Evolutionary conservation across 1,284 basidiomycete genomes (phyloP).

Genomic region (Cutaneotrichosporon cavernicola): DNA sequence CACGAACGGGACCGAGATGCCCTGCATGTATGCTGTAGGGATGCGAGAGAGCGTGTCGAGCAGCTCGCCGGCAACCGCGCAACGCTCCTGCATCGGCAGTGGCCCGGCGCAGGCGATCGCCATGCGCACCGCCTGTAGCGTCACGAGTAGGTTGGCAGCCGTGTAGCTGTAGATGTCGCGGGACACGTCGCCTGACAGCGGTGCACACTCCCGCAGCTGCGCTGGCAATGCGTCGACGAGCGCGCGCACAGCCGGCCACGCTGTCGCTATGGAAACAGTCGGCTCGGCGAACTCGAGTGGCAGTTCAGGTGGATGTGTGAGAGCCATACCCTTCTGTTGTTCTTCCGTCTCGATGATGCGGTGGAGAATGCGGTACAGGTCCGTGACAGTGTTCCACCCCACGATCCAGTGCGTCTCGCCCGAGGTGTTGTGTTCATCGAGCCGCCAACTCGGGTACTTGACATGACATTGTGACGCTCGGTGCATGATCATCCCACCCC

Average conservation of each 20-base stretch:
- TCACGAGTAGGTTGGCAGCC: conserved; percentile 31
- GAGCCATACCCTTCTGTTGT: not conserved
- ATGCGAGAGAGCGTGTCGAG: conserved; percentile 27
- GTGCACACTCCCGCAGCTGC: conserved; percentile 21
- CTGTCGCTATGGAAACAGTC: not conserved
- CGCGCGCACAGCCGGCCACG: conserved; percentile 10
- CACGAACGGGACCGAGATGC: conserved; percentile 15
- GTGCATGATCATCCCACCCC: conserved; percentile 21
- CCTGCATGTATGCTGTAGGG: conserved; percentile 29
- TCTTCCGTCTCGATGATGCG: conserved; percentile 15
- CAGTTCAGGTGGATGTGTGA: not conserved
- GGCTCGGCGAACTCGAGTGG: not conserved
- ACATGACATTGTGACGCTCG: conserved; percentile 19
- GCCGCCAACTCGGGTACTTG: conserved; percentile 18
- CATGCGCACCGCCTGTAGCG: conserved; percentile 30
- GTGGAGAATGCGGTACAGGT: conserved; percentile 25
- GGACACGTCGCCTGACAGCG: conserved; percentile 24
- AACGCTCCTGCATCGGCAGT: conserved; percentile 23
- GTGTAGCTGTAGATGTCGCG: conserved; percentile 29
- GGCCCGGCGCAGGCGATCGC: conserved; percentile 24
- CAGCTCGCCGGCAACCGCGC: conserved; percentile 29
- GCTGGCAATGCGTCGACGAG: conserved; percentile 16
- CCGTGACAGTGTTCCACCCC: conserved; percentile 25
- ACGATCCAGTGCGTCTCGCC: conserved; percentile 13
- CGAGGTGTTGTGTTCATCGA: conserved; percentile 9